Base-by-base conservation (phyloP, 345 rosid genomes). In the Citrus inodora region DNA sequence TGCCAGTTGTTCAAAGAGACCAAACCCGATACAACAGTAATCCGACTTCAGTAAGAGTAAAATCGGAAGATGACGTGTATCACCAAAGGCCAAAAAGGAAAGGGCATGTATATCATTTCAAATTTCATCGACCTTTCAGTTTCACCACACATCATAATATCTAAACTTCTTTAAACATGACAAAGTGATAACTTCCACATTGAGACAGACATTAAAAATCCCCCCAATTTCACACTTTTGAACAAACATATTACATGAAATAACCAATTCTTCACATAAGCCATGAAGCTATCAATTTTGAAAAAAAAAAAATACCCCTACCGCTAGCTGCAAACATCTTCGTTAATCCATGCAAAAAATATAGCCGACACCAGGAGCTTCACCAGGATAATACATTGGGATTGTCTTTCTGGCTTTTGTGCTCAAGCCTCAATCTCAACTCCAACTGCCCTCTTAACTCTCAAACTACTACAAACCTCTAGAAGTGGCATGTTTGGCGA, bases 281-380 rank as follows among this genome's bases (percentile, higher is more conserved):
- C 73, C 69, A 75, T 77, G 73, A 83, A 77, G 79, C 40, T 59
- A 42, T 56, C 79, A n/a, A 56, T n/a, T 64, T 79, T 4, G 33
- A 32, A 32, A n/a, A 56, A 19, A 64, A 46, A 81, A 55, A 61
- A 33, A 58, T 53, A 63, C 63, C 78, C 71, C 56, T 63, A 33
- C 73, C 53, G 46, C 71, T 81, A 82, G 78, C 82, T 76, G 67
- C 67, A 76, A 78, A 51, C 10, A 33, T 59, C 66, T 83, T 32
- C 56, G 16, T 73, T 53, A 76, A 62, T 78, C 70, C 77, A 76
- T 46, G 70, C 64, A 74, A 70, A 83, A 83, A 73, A 14, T 68
- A 69, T 71, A 76, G 83, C 83, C 77, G 61, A 70, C 32, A 28
- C 37, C 76, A 62, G 73, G 82, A 81, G 80, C 83, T 80, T 73